Evolutionary conservation across 2,329 filamentous ascomycete genomes (phyloP).

Genomic region (Fusarium xyrophilum): DNA sequence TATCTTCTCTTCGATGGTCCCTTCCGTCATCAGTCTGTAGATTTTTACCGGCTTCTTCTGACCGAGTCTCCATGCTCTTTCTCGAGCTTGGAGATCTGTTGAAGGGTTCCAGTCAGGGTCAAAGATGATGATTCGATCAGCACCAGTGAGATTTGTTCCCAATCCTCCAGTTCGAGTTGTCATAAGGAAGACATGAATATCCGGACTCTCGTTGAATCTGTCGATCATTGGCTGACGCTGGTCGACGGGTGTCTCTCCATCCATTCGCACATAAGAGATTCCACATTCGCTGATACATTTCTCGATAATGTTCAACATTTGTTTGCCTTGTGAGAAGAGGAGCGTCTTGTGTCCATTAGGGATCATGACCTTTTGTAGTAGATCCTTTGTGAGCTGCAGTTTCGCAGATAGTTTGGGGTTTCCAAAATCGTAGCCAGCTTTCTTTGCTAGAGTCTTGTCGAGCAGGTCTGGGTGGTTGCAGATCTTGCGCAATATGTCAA

Average conservation of each 20-base stretch:
- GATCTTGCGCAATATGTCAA: conserved; percentile 92
- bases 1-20: conserved; percentile 98
- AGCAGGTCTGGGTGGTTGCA: conserved; percentile 95
- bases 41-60: conserved; percentile 96
- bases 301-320: conserved; percentile 95
- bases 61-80: conserved; percentile 93
- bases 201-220: conserved; percentile 82
- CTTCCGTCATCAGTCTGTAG: conserved; percentile 96
- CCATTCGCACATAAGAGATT: conserved; percentile 86
- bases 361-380: conserved; percentile 84
- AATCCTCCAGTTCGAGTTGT: conserved; percentile 96
- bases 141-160: conserved; percentile 92
- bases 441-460: conserved; percentile 63
- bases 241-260: conserved; percentile 88
- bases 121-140: conserved; percentile 95
- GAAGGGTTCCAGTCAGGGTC: conserved; percentile 99
- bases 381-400: conserved; percentile 89
- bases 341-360: conserved; percentile 90
- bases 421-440: conserved; percentile 78
- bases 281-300: conserved; percentile 75
- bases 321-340: conserved; percentile 89
- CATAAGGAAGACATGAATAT: conserved; percentile 86
- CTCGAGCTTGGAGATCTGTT: conserved; percentile 92
- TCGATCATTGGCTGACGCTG: conserved; percentile 90
- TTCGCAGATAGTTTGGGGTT: conserved; percentile 84